Conservation (phyloP, 805 yeast genomes). For the Ogataea wickerhamii region DNA sequence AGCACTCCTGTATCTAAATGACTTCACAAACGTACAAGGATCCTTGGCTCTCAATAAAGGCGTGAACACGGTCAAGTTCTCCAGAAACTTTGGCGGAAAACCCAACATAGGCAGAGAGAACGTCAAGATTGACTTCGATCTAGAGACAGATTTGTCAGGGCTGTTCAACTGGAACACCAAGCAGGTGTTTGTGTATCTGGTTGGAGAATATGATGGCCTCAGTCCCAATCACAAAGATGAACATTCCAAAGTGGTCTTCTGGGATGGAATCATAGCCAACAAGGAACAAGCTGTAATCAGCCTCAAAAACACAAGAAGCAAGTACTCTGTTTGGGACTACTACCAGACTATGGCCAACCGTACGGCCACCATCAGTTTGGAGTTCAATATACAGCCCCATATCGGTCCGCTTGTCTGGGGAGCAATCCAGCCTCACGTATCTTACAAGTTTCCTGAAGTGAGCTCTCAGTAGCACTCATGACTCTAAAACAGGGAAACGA, state of each 20-base stretch:
- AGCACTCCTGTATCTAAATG: conserved; percentile 43
- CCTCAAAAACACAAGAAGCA: conserved; percentile 53
- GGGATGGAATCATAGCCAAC: conserved; percentile 78
- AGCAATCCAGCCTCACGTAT: conserved; percentile 34
- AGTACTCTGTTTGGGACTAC: conserved; percentile 87
- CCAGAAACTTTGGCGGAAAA: conserved; percentile 51
- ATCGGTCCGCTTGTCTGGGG: conserved; percentile 81
- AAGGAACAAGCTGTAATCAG: conserved; percentile 56
- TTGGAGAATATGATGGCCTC: conserved; percentile 70
- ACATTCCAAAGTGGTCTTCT: conserved; percentile 63
- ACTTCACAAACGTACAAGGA: conserved; percentile 42
- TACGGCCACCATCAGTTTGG: conserved; percentile 64
- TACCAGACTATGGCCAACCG: conserved; percentile 57
- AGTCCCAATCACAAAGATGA: conserved; percentile 29
- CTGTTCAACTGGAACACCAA: conserved; percentile 96
- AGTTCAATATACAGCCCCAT: conserved; percentile 92
- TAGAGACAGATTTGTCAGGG: conserved; percentile 69
- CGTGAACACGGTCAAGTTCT: conserved; percentile 21
- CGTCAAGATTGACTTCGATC: conserved; percentile 64
- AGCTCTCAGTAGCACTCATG: not conserved
- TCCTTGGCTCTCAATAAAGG: conserved; percentile 17
- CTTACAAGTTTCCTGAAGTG: conserved; percentile 22
- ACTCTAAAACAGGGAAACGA: not conserved
- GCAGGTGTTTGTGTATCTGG: conserved; percentile 87
- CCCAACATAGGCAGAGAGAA: conserved; percentile 73